Evolutionary conservation across 768 basidiomycete genomes (phyloP), one percentile per base, ranked within the genome.

Genomic region (Tylopilus subfusipes): DNA sequence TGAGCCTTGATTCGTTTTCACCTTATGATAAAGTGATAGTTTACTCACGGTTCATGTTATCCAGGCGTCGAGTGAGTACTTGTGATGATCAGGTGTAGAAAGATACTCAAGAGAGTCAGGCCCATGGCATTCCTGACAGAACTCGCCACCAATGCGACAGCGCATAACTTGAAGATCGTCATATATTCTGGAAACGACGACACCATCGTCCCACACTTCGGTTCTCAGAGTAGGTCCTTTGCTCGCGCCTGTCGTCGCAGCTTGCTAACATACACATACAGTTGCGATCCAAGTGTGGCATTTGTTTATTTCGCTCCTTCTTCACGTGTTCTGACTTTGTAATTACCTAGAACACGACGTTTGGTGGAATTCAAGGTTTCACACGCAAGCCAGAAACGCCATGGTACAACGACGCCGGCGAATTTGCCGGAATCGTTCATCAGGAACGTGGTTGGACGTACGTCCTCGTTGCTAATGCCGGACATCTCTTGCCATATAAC

Each of bases 351-450:
- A 90, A 90, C 62, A 87, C 86, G n/a, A 89, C 87, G 1, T 90
- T 89, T 62, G 86, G 86, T 25, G 86, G 86, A 9, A 82, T 83
- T 38, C 84, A 84, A 68, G 88, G 88, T 2, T 90, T 90, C 66
- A 82, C 84, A 0, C 75, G 81, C 40, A 79, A 76, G 53, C 88
- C 88, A 4, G 76, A 81, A 0, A 89, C 88, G 1, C 79, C 82
- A 0, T 89, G 86, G 85, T 72, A 69, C 48, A 80, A 82, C 52
- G 83, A 85, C 47, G 61, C 65, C 0, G 80, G 81, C 14, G 70
- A 80, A 45, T 75, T 82, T 46, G 84, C 79, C 0, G 87, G 87
- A 0, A 82, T 87, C 25, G 78, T 88, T 18, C 86, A 86, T 61
- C 85, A 88, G 65, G 88, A 89, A 68, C 79, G 88, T 33, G 79